These are phyloP conservation scores for Kregervanrija pseudodelftensis DNA, from an alignment of 805 yeast genomes.

Conservation along the genomic window DNA sequence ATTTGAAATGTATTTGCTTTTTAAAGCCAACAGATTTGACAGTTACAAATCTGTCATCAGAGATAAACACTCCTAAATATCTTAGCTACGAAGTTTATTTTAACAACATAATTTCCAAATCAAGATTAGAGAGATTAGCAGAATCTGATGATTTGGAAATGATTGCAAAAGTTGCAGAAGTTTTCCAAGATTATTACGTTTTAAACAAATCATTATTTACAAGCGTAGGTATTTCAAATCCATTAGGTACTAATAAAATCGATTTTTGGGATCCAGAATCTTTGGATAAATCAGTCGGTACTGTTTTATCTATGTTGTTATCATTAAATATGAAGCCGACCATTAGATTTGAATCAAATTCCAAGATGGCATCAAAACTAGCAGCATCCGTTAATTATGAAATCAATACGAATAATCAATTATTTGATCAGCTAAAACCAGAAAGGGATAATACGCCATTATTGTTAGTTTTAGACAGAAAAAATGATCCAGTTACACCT, in stretches of 20 bases:
- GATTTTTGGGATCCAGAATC: slow-evolving; percentile 41
- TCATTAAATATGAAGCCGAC: slow-evolving; percentile 74
- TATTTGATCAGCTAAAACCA: slow-evolving; percentile 60
- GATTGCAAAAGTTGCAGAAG: slow-evolving; percentile 67
- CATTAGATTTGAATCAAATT: slow-evolving; percentile 69
- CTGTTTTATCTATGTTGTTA: slow-evolving; percentile 51
- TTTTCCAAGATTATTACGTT: slow-evolving; percentile 77
- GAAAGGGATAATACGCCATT: slow-evolving; percentile 59
- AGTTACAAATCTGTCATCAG: slow-evolving; percentile 52
- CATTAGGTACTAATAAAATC: slow-evolving; percentile 18
- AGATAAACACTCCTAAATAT: slow-evolving; percentile 73
- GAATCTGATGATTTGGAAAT: slow-evolving; percentile 85
- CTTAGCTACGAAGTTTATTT: slow-evolving; percentile 70
- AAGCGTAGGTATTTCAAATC: slow-evolving; percentile 25
- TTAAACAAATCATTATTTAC: slow-evolving; percentile 57
- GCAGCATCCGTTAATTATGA: slow-evolving; percentile 60
- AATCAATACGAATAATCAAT: slow-evolving; percentile 45
- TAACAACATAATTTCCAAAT: slow-evolving; percentile 67
- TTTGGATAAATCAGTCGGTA: slow-evolving; percentile 34
- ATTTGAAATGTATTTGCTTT: slow-evolving; percentile 74
- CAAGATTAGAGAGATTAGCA: slow-evolving; percentile 78
- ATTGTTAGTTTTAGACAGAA: slow-evolving; percentile 71
- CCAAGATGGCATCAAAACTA: slow-evolving; percentile 55
- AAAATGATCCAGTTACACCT: slow-evolving; percentile 91
- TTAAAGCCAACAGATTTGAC: slow-evolving; percentile 66